phyloP scores from a whole-genome alignment of 2,329 filamentous ascomycete species.

The Corynespora cassiicola region DNA sequence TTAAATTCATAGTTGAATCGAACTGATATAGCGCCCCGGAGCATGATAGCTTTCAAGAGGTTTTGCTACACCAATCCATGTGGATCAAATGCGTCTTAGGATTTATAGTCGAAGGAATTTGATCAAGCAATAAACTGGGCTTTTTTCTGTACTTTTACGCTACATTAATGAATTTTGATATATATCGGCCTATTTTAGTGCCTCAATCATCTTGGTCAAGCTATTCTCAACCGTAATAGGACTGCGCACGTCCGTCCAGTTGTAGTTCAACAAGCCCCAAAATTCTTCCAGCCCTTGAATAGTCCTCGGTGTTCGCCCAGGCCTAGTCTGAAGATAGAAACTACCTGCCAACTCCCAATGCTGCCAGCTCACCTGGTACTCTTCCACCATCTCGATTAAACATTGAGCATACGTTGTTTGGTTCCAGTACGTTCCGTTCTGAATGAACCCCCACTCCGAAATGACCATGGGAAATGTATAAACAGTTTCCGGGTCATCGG shows the following conservation, averaged over 20 bases:
- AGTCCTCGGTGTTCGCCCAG: slow-evolving; percentile 28
- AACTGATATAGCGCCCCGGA: too few relatives aligned
- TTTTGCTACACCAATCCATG: too few relatives aligned
- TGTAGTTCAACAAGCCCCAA: slow-evolving; percentile 38
- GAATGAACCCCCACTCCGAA: slow-evolving; percentile 41
- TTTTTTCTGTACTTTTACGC: too few relatives aligned
- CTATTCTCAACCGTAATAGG: slow-evolving; percentile 40
- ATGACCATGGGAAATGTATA: slow-evolving; percentile 40
- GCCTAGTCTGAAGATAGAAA: slow-evolving; percentile 48
- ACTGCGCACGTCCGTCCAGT: slow-evolving; percentile 32
- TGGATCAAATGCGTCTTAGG: too few relatives aligned
- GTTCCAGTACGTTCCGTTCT: slow-evolving; percentile 39
- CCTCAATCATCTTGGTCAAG: slow-evolving; percentile 38
- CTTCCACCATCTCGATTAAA: slow-evolving; percentile 38
- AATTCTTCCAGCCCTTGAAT: slow-evolving; percentile 36
- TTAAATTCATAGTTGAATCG: too few relatives aligned
- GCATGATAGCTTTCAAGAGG: too few relatives aligned
- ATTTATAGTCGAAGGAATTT: too few relatives aligned
- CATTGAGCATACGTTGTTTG: slow-evolving; percentile 41
- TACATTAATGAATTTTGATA: too few relatives aligned
- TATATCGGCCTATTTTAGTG: slow-evolving; percentile 16
- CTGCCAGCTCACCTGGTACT: slow-evolving; percentile 37
- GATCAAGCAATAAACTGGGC: too few relatives aligned
- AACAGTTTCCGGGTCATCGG: slow-evolving; percentile 33
- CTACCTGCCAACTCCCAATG: slow-evolving; percentile 41